phyloP scores from a whole-genome alignment of 2,329 filamentous ascomycete species.

The Fusarium falciforme region DNA sequence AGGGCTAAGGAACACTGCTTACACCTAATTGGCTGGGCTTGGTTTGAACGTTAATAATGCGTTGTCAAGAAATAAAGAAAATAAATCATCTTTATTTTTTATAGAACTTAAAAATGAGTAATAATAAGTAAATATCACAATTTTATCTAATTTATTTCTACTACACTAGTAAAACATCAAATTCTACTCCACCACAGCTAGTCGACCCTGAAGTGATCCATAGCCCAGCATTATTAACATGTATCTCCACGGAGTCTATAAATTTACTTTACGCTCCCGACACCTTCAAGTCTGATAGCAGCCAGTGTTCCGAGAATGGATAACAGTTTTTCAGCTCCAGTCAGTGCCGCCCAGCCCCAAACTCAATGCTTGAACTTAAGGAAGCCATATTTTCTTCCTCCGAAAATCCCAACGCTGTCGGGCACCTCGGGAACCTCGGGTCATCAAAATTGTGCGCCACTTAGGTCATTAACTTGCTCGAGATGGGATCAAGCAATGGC shows the following conservation, averaged over 20 bases:
- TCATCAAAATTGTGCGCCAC: not conserved
- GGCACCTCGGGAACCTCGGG: not conserved
- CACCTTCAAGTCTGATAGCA: not conserved
- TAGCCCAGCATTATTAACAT: too few species aligned
- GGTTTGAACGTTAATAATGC: too few species aligned
- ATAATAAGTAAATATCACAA: too few species aligned
- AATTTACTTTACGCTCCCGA: not conserved
- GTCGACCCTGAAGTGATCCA: too few species aligned
- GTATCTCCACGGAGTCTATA: too few species aligned
- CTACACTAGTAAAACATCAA: too few species aligned
- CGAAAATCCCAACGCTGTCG: not conserved
- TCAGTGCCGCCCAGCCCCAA: not conserved
- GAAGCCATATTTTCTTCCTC: not conserved
- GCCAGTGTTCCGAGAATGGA: not conserved
- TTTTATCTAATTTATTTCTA: too few species aligned
- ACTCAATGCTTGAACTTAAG: not conserved
- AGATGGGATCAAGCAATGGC: not conserved
- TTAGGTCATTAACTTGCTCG: not conserved
- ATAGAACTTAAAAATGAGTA: too few species aligned
- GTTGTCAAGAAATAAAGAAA: too few species aligned
- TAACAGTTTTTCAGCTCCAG: not conserved
- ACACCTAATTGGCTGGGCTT: not conserved
- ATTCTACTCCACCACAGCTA: too few species aligned
- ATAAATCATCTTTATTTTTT: too few species aligned
- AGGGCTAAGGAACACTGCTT: not conserved